Percentiles rank a stretch among this genome's conserved stretches.
Evolutionary conservation across 2,329 filamentous ascomycete genomes (phyloP).

Genomic region (Ramularia endophylla): DNA sequence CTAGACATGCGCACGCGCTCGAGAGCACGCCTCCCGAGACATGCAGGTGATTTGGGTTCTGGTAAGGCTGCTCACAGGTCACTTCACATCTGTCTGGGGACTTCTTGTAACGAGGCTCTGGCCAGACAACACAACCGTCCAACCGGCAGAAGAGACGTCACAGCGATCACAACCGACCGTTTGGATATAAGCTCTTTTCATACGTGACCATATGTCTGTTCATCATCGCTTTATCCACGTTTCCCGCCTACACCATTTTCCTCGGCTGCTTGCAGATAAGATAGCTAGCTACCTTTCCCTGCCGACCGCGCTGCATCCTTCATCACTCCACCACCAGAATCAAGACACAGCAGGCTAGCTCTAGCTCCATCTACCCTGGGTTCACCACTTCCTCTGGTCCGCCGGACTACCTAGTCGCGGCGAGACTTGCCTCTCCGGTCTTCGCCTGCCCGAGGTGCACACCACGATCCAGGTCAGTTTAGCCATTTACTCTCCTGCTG

Average conservation of each 20-base stretch:
- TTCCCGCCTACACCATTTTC: not conserved
- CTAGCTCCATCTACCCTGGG: slow-evolving; percentile 8
- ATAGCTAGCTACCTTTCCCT: no score
- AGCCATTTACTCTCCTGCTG: slow-evolving; percentile 2
- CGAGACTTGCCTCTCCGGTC: slow-evolving; percentile 5
- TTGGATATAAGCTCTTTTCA: no score
- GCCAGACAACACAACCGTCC: no score
- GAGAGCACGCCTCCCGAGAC: no score
- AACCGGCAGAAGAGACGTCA: no score
- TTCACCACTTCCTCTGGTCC: slow-evolving; percentile 22
- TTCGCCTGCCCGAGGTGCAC: slow-evolving; percentile 4
- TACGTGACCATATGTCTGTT: not conserved
- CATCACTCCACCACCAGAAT: slow-evolving; percentile 5
- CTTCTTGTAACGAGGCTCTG: no score
- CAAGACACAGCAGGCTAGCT: slow-evolving; percentile 11
- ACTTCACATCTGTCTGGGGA: no score
- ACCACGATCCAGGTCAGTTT: slow-evolving; percentile 16
- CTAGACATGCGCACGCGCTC: no score
- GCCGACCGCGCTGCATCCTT: slow-evolving; percentile 2
- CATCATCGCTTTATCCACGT: not conserved
- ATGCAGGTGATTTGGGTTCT: no score
- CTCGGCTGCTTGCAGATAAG: not conserved
- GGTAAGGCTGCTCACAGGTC: no score
- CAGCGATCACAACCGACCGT: no score
- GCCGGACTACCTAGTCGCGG: slow-evolving; percentile 7